Percentiles rank a stretch among this genome's conserved stretches.
Evolutionary conservation across 1,139 yeast genomes (phyloP).

Genomic region (Taphrina pruni): DNA sequence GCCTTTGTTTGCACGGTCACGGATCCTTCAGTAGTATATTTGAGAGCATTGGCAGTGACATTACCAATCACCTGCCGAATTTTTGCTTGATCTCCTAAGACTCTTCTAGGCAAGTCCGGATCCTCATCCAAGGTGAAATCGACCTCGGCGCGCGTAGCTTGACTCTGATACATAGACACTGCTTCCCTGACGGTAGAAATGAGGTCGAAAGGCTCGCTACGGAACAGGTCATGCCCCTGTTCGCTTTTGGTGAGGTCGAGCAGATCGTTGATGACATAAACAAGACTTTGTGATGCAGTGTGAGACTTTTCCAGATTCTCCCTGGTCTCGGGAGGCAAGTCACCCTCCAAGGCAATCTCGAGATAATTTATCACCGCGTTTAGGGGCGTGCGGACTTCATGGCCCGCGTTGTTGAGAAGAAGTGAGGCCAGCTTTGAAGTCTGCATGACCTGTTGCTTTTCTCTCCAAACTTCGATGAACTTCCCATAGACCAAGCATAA

Average conservation of each 20-base stretch:
- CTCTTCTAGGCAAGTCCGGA: conserved; percentile 70
- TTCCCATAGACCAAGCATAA: conserved; percentile 37
- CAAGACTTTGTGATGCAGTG: conserved; percentile 37
- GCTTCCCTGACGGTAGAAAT: conserved; percentile 34
- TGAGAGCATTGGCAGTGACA: conserved; percentile 85
- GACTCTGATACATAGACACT: conserved; percentile 30
- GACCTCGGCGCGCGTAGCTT: conserved; percentile 26
- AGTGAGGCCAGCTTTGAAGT: conserved; percentile 34
- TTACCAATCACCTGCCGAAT: conserved; percentile 82
- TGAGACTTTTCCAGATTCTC: conserved; percentile 34
- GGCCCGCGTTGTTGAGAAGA: conserved; percentile 88
- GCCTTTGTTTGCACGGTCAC: conserved; percentile 26
- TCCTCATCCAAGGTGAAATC: conserved; percentile 25
- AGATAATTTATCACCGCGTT: conserved; percentile 69
- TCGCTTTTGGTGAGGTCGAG: conserved; percentile 40
- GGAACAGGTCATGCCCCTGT: conserved; percentile 34
- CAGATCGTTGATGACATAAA: conserved; percentile 41
- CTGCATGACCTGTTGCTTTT: conserved; percentile 34
- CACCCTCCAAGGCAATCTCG: conserved; percentile 39
- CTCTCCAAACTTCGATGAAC: conserved; percentile 41
- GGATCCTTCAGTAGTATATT: conserved; percentile 77
- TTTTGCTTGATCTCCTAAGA: conserved; percentile 85
- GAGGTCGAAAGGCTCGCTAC: conserved; percentile 35
- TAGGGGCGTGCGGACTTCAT: conserved; percentile 89
- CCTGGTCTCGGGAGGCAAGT: conserved; percentile 19